These are phyloP conservation scores for Phlebiopsis flavidoalba DNA, from an alignment of 768 basidiomycete species.

Conservation along the genomic window DNA sequence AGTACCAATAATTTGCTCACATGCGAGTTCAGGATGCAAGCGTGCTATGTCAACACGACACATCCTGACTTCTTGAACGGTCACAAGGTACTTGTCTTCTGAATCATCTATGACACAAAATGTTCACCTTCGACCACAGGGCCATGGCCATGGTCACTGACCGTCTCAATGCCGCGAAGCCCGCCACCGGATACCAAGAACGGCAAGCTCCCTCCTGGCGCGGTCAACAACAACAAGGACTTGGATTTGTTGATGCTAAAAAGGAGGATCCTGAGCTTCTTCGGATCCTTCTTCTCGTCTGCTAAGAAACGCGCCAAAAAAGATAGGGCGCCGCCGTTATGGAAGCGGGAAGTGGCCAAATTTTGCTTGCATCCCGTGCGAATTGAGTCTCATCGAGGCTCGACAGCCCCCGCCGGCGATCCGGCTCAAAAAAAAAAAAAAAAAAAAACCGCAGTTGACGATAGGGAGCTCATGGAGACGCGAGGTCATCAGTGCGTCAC, in stretches of 20 bases:
- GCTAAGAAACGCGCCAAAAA: slow-evolving; percentile 50
- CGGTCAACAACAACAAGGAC: slow-evolving; percentile 90
- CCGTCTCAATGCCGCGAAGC: slow-evolving; percentile 77
- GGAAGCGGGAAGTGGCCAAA: slow-evolving; percentile 42
- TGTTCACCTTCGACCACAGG: slow-evolving; percentile 29
- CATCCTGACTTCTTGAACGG: slow-evolving; percentile 98
- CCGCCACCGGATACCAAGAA: slow-evolving; percentile 72
- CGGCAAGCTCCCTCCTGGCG: slow-evolving; percentile 52
- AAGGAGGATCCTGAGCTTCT: slow-evolving; percentile 89
- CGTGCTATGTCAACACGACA: slow-evolving; percentile 98
- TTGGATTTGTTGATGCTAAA: slow-evolving; percentile 85
- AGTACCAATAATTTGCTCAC: neutral
- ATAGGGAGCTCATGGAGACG: slow-evolving; percentile 98
- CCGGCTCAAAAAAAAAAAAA: no score
- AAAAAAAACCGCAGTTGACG: slow-evolving; percentile 81
- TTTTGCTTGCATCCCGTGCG: neutral
- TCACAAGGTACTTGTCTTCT: slow-evolving; percentile 55
- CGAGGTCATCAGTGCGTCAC: slow-evolving; percentile 93
- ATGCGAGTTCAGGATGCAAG: slow-evolving; percentile 74
- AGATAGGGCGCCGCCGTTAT: slow-evolving; percentile 51
- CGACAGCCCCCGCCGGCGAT: slow-evolving; percentile 76
- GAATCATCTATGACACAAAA: neutral
- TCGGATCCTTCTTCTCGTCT: slow-evolving; percentile 90
- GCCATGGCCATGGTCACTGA: slow-evolving; percentile 88
- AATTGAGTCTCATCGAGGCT: neutral